A percentile compares a stretch with the other conserved stretches of the same genome.
phyloP scores from a whole-genome alignment of 176 grass and related monocot species.

The Hsuehochloa calcarea region DNA sequence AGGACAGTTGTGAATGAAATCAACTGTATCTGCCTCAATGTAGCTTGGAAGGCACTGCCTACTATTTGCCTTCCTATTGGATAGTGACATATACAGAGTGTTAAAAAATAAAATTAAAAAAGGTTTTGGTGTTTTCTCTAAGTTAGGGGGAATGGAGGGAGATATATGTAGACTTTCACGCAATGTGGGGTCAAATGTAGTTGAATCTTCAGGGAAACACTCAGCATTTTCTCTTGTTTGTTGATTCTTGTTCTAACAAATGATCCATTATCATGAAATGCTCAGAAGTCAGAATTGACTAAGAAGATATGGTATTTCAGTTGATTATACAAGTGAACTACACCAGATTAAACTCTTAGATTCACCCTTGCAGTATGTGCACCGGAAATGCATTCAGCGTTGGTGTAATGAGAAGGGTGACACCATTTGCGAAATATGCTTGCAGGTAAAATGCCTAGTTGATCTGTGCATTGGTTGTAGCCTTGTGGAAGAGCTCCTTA shows the following conservation, averaged over 20 bases:
- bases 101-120: conserved; percentile 5
- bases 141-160: neutral
- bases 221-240: neutral
- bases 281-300: neutral
- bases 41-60: conserved; percentile 24
- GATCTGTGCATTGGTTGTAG: neutral
- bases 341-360: neutral
- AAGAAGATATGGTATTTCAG: neutral
- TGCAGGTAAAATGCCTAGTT: conserved; percentile 57
- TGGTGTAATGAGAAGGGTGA: conserved; percentile 98
- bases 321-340: neutral
- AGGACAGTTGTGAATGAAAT: conserved; percentile 2
- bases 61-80: neutral
- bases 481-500: neutral
- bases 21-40: neutral
- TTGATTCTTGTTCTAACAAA: neutral
- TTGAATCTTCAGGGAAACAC: conserved; percentile 15
- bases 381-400: conserved; percentile 82
- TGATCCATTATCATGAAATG: neutral
- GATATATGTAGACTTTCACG: conserved; percentile 7
- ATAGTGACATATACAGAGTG: neutral
- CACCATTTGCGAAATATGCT: conserved; percentile 85
- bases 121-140: neutral
- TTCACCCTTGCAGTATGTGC: conserved; percentile 64
- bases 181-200: conserved; percentile 22